Evolutionary conservation across 306 rosid genomes (phyloP).

Genomic region (Prinsepia uniflora): DNA sequence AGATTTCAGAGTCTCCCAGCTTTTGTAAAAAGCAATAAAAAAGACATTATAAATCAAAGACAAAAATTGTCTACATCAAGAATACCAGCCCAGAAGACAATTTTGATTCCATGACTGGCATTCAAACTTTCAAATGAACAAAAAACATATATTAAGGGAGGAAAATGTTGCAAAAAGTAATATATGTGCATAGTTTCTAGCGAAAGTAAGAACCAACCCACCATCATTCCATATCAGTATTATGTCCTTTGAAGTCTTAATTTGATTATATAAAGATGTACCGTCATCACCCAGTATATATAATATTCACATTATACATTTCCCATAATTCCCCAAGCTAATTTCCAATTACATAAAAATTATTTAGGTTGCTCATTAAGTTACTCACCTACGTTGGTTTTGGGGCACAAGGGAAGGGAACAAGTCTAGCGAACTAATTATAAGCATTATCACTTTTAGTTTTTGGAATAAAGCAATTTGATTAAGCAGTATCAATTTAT

Average conservation of each 20-base stretch:
- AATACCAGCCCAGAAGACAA: neutral
- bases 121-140: neutral
- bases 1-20: neutral
- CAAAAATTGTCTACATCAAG: neutral
- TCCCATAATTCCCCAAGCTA: neutral
- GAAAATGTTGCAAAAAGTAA: neutral
- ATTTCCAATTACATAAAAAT: neutral
- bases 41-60: neutral
- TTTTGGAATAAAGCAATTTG: neutral
- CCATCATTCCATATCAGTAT: neutral
- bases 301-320: neutral
- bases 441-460: neutral
- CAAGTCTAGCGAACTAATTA: neutral
- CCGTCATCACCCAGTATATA: neutral
- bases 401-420: neutral
- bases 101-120: too few species aligned
- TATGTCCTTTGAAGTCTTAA: neutral
- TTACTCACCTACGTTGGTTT: neutral
- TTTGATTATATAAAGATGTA: neutral
- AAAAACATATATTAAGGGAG: neutral
- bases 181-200: neutral
- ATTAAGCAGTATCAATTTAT: neutral
- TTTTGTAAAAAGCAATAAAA: too few species aligned
- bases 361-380: neutral
- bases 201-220: neutral